Base-by-base conservation (phyloP, 2,329 filamentous ascomycete genomes). In the Aspergillus sp. region DNA sequence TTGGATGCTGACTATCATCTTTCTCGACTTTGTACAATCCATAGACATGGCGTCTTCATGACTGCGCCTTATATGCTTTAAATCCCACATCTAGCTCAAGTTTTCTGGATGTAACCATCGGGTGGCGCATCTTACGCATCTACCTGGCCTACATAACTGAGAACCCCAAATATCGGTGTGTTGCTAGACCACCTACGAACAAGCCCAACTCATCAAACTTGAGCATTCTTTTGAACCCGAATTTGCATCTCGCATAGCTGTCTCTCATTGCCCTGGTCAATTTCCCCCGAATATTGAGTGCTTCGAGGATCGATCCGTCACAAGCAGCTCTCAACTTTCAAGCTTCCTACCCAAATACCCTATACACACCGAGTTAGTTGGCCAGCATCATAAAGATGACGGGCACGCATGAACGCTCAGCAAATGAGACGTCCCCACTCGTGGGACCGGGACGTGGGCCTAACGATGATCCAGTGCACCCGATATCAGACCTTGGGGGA, bases 351-450 rank as follows among this genome's bases (percentile, higher is more conserved):
- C 14, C 10, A 20, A 22, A 11, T 47, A 24, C 18, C 11, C 4
- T 20, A 18, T 47, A 20, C 18, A 50, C 11, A 26, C 36, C 26
- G 45, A 22, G 24, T 11, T 24, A 14, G 18, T 32, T 31, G 12
- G 14, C 31, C 26, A 24, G 16, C 3, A 45, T 50, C 31, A 46
- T 18, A 47, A 60, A 55, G 45, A 68, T 62, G 64, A 59, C 63
- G 56, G 59, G 51, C 49, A 61, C 61, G 32, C 55, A 66, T 64
- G 58, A 63, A 29, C 60, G 54, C 49, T 53, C 54, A 32, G 62
- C 55, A 36, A 55, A 71, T 55, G 72, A 74, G 61, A 62, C 55
- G 3, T 71, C 71, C 51, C 73, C 71, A 46, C 65, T 75, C 6
- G 72, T 75, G 65, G 63, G 67, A 61, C 59, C 65, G 4, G 54